Conservation (phyloP, 495 filamentous ascomycete species). For the Thermothielavioides terrestris region DNA sequence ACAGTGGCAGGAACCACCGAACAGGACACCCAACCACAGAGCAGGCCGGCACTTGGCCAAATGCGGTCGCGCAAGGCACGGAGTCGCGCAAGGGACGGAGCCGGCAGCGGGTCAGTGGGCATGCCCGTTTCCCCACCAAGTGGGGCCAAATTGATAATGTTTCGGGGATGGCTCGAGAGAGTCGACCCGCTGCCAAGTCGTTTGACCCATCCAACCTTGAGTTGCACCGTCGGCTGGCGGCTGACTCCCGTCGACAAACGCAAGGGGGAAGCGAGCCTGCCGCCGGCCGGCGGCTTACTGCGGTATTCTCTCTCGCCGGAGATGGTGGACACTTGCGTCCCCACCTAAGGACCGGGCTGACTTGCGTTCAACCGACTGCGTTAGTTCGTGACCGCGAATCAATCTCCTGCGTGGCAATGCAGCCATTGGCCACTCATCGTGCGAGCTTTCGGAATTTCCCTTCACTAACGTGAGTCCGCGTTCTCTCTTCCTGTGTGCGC, state of each 20-base stretch:
- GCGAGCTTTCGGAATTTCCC: not conserved
- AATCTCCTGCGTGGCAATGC: not conserved
- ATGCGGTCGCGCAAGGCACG: slow-evolving; percentile 1
- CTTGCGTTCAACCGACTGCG: too few relatives aligned
- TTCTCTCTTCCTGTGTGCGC: not conserved
- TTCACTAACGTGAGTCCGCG: not conserved
- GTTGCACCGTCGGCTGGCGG: not conserved
- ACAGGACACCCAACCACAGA: not conserved
- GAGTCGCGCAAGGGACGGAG: too few relatives aligned
- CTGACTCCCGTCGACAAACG: slow-evolving; percentile 1
- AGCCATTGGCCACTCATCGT: not conserved
- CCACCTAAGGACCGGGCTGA: not conserved
- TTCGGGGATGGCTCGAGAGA: not conserved
- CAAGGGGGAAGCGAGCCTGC: not conserved
- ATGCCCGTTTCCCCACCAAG: too few relatives aligned
- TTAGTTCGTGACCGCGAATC: not conserved
- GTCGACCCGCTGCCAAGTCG: not conserved
- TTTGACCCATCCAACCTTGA: not conserved
- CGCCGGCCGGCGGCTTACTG: slow-evolving; percentile 2
- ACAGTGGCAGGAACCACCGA: not conserved
- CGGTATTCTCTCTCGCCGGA: not conserved
- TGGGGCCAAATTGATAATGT: not conserved
- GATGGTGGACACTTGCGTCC: not conserved
- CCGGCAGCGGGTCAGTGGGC: slow-evolving; percentile 2
- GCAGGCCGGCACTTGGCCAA: slow-evolving; percentile 8